Evolutionary conservation across 108 stramenopile species (phyloP).

Genomic region (Nitzschia sp.): DNA sequence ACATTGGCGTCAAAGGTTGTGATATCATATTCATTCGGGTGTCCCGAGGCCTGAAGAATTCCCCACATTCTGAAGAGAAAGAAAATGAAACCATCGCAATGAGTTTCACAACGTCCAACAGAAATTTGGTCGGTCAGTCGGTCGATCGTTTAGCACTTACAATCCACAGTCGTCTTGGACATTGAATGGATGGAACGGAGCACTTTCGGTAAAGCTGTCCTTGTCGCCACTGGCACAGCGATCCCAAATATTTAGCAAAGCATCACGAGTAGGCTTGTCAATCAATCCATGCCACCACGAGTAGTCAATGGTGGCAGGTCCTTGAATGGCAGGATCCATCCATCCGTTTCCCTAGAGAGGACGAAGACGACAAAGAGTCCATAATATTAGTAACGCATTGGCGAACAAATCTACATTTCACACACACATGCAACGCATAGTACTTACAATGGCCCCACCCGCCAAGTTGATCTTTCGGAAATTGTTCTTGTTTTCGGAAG

Average conservation of each 20-base stretch:
- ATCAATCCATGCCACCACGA: slow-evolving; percentile 84
- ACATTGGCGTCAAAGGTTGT: slow-evolving; percentile 48
- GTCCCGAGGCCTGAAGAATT: slow-evolving; percentile 53
- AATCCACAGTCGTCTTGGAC: slow-evolving; percentile 75
- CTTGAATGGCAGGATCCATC: slow-evolving; percentile 70
- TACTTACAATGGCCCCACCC: slow-evolving; percentile 2
- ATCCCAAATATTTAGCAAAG: slow-evolving; percentile 50
- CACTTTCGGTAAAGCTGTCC: slow-evolving; percentile 1
- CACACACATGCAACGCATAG: too few species aligned
- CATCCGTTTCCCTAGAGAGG: slow-evolving; percentile 23
- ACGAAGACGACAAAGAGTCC: too few species aligned
- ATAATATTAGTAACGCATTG: too few species aligned
- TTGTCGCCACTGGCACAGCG: slow-evolving; percentile 30
- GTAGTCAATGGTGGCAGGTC: slow-evolving; percentile 67
- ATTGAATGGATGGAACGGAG: slow-evolving; percentile 68
- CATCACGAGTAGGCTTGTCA: slow-evolving; percentile 47
- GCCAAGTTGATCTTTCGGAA: not conserved
- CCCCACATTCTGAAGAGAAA: too few species aligned
- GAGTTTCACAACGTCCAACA: too few species aligned
- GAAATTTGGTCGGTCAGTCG: too few species aligned
- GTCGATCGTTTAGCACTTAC: too few species aligned
- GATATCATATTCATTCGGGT: slow-evolving; percentile 63
- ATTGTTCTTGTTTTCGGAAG: not conserved
- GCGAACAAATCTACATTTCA: too few species aligned
- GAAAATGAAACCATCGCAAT: too few species aligned